A percentile compares a stretch with the other conserved stretches of the same genome.
These are phyloP conservation scores for Colletotrichum liaoningense DNA, from an alignment of 2,329 filamentous ascomycete genomes.

Conservation along the genomic window DNA sequence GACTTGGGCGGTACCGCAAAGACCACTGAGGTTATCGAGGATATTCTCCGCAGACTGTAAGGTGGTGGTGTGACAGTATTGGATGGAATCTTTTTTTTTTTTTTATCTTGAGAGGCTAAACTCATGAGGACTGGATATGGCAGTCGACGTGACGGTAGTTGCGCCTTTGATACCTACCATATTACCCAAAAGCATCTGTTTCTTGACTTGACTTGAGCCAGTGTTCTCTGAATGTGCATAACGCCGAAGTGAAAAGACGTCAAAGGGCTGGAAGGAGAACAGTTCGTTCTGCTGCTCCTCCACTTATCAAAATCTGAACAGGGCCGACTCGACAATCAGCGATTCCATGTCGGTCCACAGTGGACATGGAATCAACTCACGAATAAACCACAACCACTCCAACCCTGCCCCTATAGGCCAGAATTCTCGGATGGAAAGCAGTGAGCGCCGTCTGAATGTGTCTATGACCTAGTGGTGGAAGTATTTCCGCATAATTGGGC, in stretches of 20 bases:
- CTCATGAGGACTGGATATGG: conserved; percentile 24
- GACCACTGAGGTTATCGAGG: conserved; percentile 87
- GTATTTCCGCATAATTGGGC: not conserved
- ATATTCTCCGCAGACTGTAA: conserved; percentile 86
- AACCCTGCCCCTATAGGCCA: rapidly evolving
- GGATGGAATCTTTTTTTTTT: not conserved
- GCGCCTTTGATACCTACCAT: conserved; percentile 30
- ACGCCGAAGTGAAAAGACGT: not conserved
- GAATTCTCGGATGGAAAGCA: not conserved
- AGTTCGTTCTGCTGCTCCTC: no score
- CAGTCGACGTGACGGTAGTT: conserved; percentile 17
- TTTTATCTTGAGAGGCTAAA: not conserved
- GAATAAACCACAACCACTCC: no score
- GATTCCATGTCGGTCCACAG: no score
- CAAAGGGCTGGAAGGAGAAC: not conserved
- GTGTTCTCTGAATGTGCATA: not conserved
- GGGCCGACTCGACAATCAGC: no score
- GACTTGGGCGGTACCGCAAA: conserved; percentile 90
- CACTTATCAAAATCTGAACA: no score
- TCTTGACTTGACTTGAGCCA: not conserved
- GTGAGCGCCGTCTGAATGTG: not conserved
- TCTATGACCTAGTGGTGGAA: not conserved
- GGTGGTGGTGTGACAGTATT: not conserved
- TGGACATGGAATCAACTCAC: not conserved
- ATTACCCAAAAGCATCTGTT: conserved; percentile 27